These are phyloP conservation scores for Penicillium flavigenum DNA, from an alignment of 495 filamentous ascomycete species.

Conservation along the genomic window DNA sequence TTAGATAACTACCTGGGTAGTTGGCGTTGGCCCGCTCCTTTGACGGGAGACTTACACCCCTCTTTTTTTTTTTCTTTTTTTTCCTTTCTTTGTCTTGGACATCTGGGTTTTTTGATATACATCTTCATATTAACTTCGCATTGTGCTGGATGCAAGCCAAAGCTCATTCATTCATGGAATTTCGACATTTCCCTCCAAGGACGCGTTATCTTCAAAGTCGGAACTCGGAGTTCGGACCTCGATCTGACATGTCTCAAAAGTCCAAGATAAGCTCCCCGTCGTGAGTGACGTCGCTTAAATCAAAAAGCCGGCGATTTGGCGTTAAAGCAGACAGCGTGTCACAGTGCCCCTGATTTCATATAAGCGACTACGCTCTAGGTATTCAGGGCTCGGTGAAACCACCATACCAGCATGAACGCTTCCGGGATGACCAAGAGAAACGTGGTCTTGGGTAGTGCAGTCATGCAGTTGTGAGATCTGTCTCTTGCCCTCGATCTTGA, in stretches of 20 bases:
- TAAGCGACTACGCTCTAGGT: background rate
- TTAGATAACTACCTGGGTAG: background rate
- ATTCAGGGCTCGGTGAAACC: background rate
- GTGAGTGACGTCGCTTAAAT: background rate
- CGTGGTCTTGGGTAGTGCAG: background rate
- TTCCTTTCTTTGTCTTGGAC: background rate
- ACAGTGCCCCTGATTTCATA: background rate
- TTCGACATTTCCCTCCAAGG: too few relatives aligned
- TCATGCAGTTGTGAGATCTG: background rate
- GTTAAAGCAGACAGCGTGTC: background rate
- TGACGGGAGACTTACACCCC: background rate
- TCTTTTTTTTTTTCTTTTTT: background rate
- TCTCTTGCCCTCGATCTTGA: background rate
- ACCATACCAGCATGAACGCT: background rate
- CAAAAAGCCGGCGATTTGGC: background rate
- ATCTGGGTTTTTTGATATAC: background rate
- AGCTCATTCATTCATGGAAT: background rate
- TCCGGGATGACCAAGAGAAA: background rate
- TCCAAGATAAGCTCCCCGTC: background rate
- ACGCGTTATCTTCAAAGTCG: background rate
- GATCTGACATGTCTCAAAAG: background rate
- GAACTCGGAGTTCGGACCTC: conserved; percentile 9
- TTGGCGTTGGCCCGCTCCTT: background rate
- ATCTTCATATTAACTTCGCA: background rate
- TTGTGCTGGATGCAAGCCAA: background rate